phyloP scores from a whole-genome alignment of 2,329 filamentous ascomycete genomes.

The Xenoacremonium recifei region DNA sequence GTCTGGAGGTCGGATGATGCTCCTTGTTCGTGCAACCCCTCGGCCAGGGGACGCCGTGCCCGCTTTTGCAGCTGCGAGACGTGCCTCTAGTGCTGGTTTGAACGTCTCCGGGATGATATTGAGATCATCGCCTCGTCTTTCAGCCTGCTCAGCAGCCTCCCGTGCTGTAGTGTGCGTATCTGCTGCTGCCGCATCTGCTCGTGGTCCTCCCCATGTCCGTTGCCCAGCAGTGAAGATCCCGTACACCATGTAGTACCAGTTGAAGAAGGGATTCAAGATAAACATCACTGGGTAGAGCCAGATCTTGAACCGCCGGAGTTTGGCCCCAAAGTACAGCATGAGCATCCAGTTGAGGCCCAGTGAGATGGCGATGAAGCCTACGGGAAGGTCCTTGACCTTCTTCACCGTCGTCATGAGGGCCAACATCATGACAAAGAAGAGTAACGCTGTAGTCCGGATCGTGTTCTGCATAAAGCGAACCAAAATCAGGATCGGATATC shows the following conservation, averaged over 20 bases:
- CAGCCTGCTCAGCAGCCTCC: conserved; percentile 80
- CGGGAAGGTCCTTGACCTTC: conserved; percentile 73
- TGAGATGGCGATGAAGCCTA: conserved; percentile 91
- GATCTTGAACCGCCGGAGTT: conserved; percentile 86
- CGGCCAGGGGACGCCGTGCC: conserved; percentile 23
- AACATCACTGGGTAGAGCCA: conserved; percentile 97
- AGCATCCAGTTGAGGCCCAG: conserved; percentile 90
- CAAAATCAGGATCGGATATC: conserved; percentile 82
- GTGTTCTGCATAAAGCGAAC: conserved; percentile 96
- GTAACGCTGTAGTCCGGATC: conserved; percentile 86
- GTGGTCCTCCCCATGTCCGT: conserved; percentile 91
- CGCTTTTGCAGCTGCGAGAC: conserved; percentile 30
- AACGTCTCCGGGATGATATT: conserved; percentile 90
- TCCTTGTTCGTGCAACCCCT: conserved; percentile 47
- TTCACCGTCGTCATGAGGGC: conserved; percentile 84
- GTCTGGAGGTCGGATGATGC: conserved; percentile 68
- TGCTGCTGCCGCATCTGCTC: conserved; percentile 82
- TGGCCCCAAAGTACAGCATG: conserved; percentile 93
- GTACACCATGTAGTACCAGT: conserved; percentile 98
- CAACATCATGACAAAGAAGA: conserved; percentile 92
- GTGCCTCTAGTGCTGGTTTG: conserved; percentile 56
- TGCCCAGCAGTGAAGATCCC: conserved; percentile 93
- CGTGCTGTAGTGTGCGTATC: conserved; percentile 73
- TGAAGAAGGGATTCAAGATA: conserved; percentile 91
- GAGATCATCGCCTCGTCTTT: conserved; percentile 78